A percentile compares a stretch with the other conserved stretches of the same genome.
Evolutionary conservation across 1,139 yeast genomes (phyloP).

Genomic region (Blastobotrys ciferrii): DNA sequence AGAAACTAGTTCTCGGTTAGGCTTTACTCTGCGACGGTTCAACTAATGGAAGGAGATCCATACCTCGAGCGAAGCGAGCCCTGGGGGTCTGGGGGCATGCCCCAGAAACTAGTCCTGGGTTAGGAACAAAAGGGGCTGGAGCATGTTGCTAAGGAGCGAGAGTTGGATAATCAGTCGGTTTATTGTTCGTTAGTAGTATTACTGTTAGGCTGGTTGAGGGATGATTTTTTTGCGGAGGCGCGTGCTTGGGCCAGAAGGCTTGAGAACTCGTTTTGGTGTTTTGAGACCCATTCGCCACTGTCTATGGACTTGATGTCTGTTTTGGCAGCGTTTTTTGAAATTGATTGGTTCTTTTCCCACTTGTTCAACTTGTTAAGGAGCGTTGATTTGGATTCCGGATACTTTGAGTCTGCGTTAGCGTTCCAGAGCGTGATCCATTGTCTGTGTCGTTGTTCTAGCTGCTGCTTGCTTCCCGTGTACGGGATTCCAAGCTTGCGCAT

Average conservation of each 20-base stretch:
- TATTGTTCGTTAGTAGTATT: neutral
- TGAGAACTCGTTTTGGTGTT: constrained; percentile 52
- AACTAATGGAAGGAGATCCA: too few relatives aligned
- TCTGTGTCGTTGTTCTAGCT: constrained; percentile 67
- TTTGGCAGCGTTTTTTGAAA: constrained; percentile 9
- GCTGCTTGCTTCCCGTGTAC: constrained; percentile 58
- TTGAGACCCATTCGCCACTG: constrained; percentile 50
- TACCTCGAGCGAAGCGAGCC: too few relatives aligned
- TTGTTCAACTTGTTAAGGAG: constrained; percentile 55
- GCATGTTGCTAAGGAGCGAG: too few relatives aligned
- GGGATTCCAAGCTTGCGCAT: constrained; percentile 56
- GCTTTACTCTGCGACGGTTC: too few relatives aligned
- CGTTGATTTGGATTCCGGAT: constrained; percentile 58
- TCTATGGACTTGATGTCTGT: constrained; percentile 38
- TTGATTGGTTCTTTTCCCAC: constrained; percentile 54
- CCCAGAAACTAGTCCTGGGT: too few relatives aligned
- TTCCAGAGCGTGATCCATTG: constrained; percentile 81
- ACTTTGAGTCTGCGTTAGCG: constrained; percentile 75
- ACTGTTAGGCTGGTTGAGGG: neutral
- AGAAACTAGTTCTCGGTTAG: too few relatives aligned
- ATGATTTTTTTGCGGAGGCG: neutral
- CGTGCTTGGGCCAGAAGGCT: constrained; percentile 22
- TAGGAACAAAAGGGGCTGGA: too few relatives aligned
- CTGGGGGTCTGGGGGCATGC: too few relatives aligned
- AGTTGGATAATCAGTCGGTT: too few relatives aligned